Percentiles rank a stretch among this genome's conserved stretches.
Evolutionary conservation across 805 yeast species (phyloP).

Genomic region (Hanseniaspora taiwanica): DNA sequence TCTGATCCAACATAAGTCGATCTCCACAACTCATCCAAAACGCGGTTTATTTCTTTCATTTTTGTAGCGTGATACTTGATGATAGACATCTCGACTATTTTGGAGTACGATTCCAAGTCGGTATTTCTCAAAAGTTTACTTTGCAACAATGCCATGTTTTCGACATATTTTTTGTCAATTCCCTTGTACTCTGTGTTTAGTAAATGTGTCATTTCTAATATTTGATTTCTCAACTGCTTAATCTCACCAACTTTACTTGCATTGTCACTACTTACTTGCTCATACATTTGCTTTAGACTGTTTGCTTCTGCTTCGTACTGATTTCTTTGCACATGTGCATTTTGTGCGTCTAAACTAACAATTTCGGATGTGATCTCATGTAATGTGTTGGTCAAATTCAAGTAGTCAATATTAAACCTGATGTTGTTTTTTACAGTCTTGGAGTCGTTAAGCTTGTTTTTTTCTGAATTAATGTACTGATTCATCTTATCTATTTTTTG

Average conservation of each 20-base stretch:
- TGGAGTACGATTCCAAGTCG: conserved; percentile 69
- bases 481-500: conserved; percentile 14
- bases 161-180: conserved; percentile 48
- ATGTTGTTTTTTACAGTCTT: conserved; percentile 44
- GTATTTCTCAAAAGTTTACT: conserved; percentile 64
- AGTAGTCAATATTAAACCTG: conserved; percentile 5
- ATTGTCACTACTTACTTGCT: conserved; percentile 46
- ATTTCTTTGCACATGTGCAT: conserved; percentile 49
- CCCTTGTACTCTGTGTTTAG: conserved; percentile 57
- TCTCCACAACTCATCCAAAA: conserved; percentile 86
- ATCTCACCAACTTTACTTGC: conserved; percentile 79
- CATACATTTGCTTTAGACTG: conserved; percentile 34
- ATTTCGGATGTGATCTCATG: conserved; percentile 33
- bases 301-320: conserved; percentile 47
- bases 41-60: conserved; percentile 84
- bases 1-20: conserved; percentile 91
- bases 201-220: conserved; percentile 38
- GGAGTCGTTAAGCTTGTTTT: conserved; percentile 38
- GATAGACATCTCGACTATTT: conserved; percentile 82
- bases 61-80: conserved; percentile 84
- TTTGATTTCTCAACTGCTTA: conserved; percentile 67
- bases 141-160: conserved; percentile 64
- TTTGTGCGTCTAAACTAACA: conserved; percentile 32
- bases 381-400: conserved; percentile 52
- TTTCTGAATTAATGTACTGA: conserved; percentile 22